A percentile compares a stretch with the other conserved stretches of the same genome.
Conservation (phyloP, 257 asterid genomes). For the Verbascum thapsus region DNA sequence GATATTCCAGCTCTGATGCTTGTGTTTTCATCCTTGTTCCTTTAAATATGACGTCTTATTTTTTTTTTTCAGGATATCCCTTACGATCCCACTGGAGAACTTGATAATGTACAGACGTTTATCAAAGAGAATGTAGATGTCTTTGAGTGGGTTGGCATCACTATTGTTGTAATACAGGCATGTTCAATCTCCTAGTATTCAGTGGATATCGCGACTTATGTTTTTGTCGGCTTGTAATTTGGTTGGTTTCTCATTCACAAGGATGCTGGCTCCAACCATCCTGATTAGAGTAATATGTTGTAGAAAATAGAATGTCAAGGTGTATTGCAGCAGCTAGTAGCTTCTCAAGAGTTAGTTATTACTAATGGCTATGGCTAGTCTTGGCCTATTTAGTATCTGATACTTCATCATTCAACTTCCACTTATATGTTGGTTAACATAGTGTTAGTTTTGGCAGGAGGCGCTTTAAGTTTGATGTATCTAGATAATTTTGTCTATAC, state of each 20-base stretch:
- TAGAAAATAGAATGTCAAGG: background rate
- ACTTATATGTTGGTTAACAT: slow-evolving; percentile 7
- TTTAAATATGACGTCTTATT: slow-evolving; percentile 22
- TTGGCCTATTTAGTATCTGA: slow-evolving; percentile 3
- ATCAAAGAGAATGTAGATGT: slow-evolving; percentile 58
- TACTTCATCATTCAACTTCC: background rate
- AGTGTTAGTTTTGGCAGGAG: background rate
- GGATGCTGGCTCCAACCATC: slow-evolving; percentile 4
- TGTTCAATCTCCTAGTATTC: slow-evolving; percentile 23
- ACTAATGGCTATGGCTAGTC: background rate
- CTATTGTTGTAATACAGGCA: slow-evolving; percentile 69
- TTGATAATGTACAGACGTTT: slow-evolving; percentile 53
- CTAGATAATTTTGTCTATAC: background rate
- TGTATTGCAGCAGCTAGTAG: slow-evolving; percentile 14
- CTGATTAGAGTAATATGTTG: slow-evolving; percentile 9
- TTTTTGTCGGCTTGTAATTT: slow-evolving; percentile 10
- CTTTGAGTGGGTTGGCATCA: slow-evolving; percentile 71
- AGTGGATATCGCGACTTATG: slow-evolving; percentile 1
- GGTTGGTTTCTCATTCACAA: slow-evolving; percentile 8
- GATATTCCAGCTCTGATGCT: slow-evolving; percentile 21
- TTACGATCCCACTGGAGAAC: slow-evolving; percentile 82
- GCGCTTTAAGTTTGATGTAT: background rate
- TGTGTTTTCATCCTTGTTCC: slow-evolving; percentile 21
- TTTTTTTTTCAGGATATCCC: slow-evolving; percentile 68
- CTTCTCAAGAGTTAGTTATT: slow-evolving; percentile 18